Percentiles rank a stretch among this genome's conserved stretches.
Evolutionary conservation across 1,139 yeast species (phyloP).

Genomic region (Taphrina deformans): DNA sequence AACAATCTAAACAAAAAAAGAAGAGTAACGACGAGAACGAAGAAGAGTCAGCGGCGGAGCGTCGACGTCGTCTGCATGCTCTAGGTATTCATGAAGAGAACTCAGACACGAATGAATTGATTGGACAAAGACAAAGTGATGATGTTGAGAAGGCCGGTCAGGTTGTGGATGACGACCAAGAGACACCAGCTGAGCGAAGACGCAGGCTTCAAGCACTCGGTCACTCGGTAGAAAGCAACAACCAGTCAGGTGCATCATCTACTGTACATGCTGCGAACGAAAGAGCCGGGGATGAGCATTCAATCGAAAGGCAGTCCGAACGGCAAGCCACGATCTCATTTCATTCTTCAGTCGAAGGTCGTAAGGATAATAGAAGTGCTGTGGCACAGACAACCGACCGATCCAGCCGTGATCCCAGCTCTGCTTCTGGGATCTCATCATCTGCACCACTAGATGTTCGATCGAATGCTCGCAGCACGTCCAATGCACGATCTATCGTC

Average conservation of each 20-base stretch:
- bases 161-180: conserved; percentile 39
- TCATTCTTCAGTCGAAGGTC: conserved; percentile 12
- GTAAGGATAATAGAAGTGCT: neutral
- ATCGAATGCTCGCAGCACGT: neutral
- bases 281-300: neutral
- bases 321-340: conserved; percentile 11
- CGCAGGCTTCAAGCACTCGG: conserved; percentile 38
- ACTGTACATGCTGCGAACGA: neutral
- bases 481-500: conserved; percentile 26
- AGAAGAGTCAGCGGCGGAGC: conserved; percentile 70
- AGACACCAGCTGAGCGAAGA: conserved; percentile 38
- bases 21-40: conserved; percentile 38
- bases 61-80: conserved; percentile 76
- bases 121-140: conserved; percentile 44
- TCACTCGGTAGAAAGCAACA: conserved; percentile 14
- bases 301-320: neutral
- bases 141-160: neutral
- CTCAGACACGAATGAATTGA: conserved; percentile 47
- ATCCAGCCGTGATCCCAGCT: neutral
- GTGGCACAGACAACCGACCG: neutral
- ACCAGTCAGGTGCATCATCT: neutral
- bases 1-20: neutral
- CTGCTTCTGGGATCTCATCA: neutral
- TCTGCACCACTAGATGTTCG: neutral
- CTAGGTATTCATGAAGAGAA: conserved; percentile 51